Conservation (phyloP, 768 basidiomycete species). For the Lentinula sp. region DNA sequence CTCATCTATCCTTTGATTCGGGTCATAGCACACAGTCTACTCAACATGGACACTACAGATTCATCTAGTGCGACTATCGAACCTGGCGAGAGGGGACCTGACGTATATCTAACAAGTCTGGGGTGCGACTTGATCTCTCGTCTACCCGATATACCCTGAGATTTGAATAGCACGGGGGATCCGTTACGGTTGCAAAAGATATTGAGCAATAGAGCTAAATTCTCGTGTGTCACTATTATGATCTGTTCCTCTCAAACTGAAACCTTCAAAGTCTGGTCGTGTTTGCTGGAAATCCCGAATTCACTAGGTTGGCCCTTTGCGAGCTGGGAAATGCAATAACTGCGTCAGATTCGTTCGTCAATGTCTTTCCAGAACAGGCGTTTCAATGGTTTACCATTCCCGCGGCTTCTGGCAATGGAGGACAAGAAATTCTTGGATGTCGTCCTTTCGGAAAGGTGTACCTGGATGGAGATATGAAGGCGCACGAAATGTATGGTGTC, state of each 20-base stretch:
- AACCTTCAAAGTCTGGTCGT: constrained; percentile 1
- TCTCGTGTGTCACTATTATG: background rate
- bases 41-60: background rate
- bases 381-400: constrained; percentile 9
- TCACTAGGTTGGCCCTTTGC: background rate
- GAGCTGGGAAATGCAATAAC: background rate
- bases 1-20: background rate
- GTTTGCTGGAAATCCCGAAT: constrained; percentile 8
- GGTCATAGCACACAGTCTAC: constrained; percentile 2
- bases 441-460: constrained; percentile 9
- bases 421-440: constrained; percentile 10
- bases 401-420: constrained; percentile 8
- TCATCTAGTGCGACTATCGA: constrained; percentile 4
- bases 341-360: background rate
- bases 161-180: constrained; percentile 5
- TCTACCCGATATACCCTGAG: background rate
- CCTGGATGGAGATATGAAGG: constrained; percentile 3
- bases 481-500: constrained; percentile 6
- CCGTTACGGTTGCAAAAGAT: constrained; percentile 7
- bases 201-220: constrained; percentile 8
- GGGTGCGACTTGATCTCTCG: background rate
- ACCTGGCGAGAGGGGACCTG: constrained; percentile 10
- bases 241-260: background rate
- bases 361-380: background rate
- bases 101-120: constrained; percentile 8